Percentiles rank a stretch among this genome's conserved stretches.
Evolutionary conservation across 371 early-diverging fungal species (phyloP).

Genomic region (Mortierella sp.): DNA sequence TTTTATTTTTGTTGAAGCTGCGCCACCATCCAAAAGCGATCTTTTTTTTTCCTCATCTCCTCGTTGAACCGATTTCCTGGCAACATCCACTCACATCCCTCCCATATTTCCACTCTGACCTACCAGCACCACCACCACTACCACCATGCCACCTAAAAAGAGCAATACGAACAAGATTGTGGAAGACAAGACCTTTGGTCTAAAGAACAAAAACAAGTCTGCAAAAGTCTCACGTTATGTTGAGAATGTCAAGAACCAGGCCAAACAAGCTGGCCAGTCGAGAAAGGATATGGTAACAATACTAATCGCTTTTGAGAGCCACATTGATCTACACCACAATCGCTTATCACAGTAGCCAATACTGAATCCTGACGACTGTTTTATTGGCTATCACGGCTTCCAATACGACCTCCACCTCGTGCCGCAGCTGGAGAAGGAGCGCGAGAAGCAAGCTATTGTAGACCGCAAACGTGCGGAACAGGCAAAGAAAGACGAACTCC

Average conservation of each 20-base stretch:
- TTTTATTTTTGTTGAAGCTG: too few relatives aligned
- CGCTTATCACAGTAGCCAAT: neutral
- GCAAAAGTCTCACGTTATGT: conserved; percentile 90
- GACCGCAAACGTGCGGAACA: conserved; percentile 75
- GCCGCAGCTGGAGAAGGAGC: conserved; percentile 64
- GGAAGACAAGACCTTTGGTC: conserved; percentile 98
- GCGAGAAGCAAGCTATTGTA: conserved; percentile 53
- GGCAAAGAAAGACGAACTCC: conserved; percentile 82
- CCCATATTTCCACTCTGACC: too few relatives aligned
- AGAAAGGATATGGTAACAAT: conserved; percentile 63
- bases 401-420: neutral
- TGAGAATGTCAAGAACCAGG: conserved; percentile 90
- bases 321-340: neutral
- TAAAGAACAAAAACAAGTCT: conserved; percentile 97
- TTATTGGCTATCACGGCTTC: too few relatives aligned
- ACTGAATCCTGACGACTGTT: neutral
- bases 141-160: conserved; percentile 85
- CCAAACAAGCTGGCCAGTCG: conserved; percentile 65
- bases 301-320: neutral
- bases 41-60: too few relatives aligned
- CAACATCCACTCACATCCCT: too few relatives aligned
- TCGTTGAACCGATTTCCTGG: too few relatives aligned
- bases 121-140: too few relatives aligned
- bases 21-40: too few relatives aligned
- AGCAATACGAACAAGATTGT: conserved; percentile 85